phyloP scores from a whole-genome alignment of 2,329 filamentous ascomycete genomes.

The Hirsutella minnesotensis region DNA sequence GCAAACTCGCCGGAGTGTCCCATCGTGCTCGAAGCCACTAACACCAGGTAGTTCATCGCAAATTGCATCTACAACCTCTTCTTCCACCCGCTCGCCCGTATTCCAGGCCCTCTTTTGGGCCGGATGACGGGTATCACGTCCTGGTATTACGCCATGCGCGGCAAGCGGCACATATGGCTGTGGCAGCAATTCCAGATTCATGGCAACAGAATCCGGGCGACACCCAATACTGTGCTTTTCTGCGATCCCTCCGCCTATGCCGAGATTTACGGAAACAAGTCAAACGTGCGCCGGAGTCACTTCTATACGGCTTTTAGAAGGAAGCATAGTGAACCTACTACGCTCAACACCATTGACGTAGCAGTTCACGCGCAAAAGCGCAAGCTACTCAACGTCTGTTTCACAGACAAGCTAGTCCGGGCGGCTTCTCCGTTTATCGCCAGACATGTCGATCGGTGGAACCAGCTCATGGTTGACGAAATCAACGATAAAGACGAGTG shows the following conservation, averaged over 20 bases:
- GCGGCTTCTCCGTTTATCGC: slow-evolving; percentile 1
- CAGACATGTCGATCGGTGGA: slow-evolving; percentile 3
- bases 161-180: slow-evolving; percentile 3
- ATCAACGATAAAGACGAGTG: neutral
- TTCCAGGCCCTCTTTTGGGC: slow-evolving; percentile 1
- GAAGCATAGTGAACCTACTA: neutral
- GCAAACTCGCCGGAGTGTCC: too few species aligned
- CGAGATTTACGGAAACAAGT: slow-evolving; percentile 2
- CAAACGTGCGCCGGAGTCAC: slow-evolving; percentile 2
- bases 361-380: slow-evolving; percentile 1
- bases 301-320: slow-evolving; percentile 1
- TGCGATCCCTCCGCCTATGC: slow-evolving; percentile 1
- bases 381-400: slow-evolving; percentile 1
- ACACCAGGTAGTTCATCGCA: too few species aligned
- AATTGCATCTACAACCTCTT: slow-evolving; percentile 2
- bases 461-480: neutral
- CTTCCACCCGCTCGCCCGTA: slow-evolving; percentile 1
- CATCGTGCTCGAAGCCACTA: too few species aligned
- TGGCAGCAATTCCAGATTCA: slow-evolving; percentile 4
- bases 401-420: slow-evolving; percentile 1
- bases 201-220: slow-evolving; percentile 2
- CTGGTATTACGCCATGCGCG: neutral
- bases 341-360: neutral
- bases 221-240: slow-evolving; percentile 2
- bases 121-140: slow-evolving; percentile 1